These are phyloP conservation scores for Dendrobium nobile DNA, from an alignment of 106 monocot species.

Conservation along the genomic window DNA sequence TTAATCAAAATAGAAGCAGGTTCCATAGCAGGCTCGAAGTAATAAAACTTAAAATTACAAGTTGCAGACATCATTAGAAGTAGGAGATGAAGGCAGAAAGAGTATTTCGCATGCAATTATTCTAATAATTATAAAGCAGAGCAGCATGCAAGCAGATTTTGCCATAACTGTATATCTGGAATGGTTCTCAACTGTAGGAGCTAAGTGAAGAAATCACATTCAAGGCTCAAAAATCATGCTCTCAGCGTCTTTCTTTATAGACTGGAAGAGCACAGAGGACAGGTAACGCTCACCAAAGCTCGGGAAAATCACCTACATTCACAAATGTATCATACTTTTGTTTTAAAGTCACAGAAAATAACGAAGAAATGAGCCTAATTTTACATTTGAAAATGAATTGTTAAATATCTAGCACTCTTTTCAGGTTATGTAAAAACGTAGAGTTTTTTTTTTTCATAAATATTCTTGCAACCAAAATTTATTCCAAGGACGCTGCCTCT, in stretches of 20 bases:
- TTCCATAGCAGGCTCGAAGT: too few species aligned
- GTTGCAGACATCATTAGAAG: neutral
- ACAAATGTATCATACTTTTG: neutral
- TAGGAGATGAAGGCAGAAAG: neutral
- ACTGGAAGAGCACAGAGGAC: constrained; percentile 59
- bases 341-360: neutral
- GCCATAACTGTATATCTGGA: neutral
- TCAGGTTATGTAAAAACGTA: too few species aligned
- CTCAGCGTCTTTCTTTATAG: constrained; percentile 48
- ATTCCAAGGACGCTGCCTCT: too few species aligned
- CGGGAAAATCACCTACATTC: constrained; percentile 53
- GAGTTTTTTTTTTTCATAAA: too few species aligned
- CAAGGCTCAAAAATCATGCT: constrained; percentile 48
- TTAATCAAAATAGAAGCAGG: too few species aligned
- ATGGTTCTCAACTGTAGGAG: neutral
- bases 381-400: too few species aligned
- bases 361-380: neutral
- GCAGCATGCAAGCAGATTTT: neutral
- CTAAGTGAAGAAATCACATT: neutral
- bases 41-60: too few species aligned
- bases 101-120: neutral
- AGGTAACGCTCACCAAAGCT: constrained; percentile 75
- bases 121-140: neutral
- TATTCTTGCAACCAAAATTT: too few species aligned
- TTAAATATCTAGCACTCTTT: too few species aligned